Evolutionary conservation across 371 early-diverging fungal genomes (phyloP).

Genomic region (Mucor racemosus): DNA sequence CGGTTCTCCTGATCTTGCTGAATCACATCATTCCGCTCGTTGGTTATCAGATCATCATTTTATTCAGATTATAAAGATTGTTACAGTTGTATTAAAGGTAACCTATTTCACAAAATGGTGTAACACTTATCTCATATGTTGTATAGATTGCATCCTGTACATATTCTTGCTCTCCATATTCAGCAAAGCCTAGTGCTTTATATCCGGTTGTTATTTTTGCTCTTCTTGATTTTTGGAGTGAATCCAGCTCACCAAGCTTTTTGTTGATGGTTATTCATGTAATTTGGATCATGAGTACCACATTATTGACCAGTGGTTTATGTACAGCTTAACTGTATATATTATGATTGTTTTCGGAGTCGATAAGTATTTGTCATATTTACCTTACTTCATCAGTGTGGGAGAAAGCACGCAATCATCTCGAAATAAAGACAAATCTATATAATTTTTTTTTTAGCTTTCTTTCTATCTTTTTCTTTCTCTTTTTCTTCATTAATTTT

Average conservation of each 20-base stretch:
- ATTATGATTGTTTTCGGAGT: constrained; percentile 2
- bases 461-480: not conserved
- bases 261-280: constrained; percentile 21
- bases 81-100: constrained; percentile 39
- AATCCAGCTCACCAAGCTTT: constrained; percentile 27
- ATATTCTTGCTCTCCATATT: constrained; percentile 50
- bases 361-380: constrained; percentile 12
- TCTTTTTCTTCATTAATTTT: not conserved
- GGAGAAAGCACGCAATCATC: constrained; percentile 23
- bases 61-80: constrained; percentile 26
- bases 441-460: constrained; percentile 6
- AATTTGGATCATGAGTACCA: constrained; percentile 19
- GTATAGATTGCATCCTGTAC: constrained; percentile 46
- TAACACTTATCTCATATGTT: not conserved
- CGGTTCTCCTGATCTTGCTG: constrained; percentile 8
- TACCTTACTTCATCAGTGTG: not conserved
- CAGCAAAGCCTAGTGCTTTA: constrained; percentile 33
- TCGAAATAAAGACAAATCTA: not conserved
- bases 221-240: constrained; percentile 45
- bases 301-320: constrained; percentile 22
- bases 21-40: not conserved
- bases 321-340: constrained; percentile 16
- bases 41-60: constrained; percentile 15
- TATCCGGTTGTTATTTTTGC: constrained; percentile 49
- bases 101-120: not conserved